Conservation (phyloP, 78 protist species). For the Anaeramoeba flamelloides region DNA sequence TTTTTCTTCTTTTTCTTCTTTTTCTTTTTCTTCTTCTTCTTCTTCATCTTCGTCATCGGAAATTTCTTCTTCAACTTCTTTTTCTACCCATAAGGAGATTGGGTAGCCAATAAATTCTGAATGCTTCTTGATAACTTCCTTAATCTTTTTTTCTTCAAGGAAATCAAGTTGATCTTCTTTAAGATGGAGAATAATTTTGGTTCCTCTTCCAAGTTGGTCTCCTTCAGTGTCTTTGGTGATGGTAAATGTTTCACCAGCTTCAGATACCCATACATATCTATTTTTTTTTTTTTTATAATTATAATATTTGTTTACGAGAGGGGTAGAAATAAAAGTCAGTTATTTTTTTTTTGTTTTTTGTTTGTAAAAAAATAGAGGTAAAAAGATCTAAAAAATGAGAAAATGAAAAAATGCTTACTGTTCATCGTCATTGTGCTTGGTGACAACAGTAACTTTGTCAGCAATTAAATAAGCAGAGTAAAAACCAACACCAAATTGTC, state of each 20-base stretch:
- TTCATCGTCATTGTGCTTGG: conserved; percentile 98
- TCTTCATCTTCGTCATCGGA: conserved; percentile 47
- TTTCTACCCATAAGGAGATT: conserved; percentile 69
- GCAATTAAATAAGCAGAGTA: conserved; percentile 99
- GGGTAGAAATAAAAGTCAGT: too few relatives aligned
- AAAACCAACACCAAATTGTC: conserved; percentile 99
- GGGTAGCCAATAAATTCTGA: conserved; percentile 98
- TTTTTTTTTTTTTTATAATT: too few relatives aligned
- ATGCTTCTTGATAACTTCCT: conserved; percentile 95
- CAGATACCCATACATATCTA: conserved; percentile 77
- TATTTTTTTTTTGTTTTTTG: too few relatives aligned
- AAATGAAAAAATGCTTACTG: conserved; percentile 37
- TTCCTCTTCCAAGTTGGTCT: conserved; percentile 83
- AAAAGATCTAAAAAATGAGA: background rate
- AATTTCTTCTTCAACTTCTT: conserved; percentile 53
- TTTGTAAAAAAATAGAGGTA: too few relatives aligned
- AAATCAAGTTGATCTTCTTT: conserved; percentile 96
- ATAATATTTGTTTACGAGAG: too few relatives aligned
- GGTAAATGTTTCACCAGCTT: conserved; percentile 94
- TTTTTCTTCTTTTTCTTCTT: conserved; percentile 56
- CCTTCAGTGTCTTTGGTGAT: conserved; percentile 43
- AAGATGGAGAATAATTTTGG: conserved; percentile 73
- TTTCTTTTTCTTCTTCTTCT: conserved; percentile 42
- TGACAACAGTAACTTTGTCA: conserved; percentile 76
- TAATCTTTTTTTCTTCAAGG: conserved; percentile 78